phyloP scores from a whole-genome alignment of 768 basidiomycete species.

The Tylopilus rubrobrunneus region DNA sequence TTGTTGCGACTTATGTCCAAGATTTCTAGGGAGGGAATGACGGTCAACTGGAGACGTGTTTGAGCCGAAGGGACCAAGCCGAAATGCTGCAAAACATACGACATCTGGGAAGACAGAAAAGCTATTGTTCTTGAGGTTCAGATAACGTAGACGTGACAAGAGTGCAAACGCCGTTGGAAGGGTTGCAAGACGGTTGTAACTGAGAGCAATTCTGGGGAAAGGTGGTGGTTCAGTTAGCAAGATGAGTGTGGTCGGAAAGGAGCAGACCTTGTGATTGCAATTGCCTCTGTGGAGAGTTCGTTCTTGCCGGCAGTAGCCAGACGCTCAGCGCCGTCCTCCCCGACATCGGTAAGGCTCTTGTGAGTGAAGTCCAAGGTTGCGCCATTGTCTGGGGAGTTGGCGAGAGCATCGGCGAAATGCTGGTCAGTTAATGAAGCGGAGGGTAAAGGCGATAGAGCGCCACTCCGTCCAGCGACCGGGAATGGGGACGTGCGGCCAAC shows the following conservation, averaged over 20 bases:
- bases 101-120: constrained; percentile 83
- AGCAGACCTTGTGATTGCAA: constrained; percentile 58
- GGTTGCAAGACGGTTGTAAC: constrained; percentile 76
- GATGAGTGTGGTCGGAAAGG: constrained; percentile 3
- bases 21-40: constrained; percentile 86
- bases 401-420: constrained; percentile 64
- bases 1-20: constrained; percentile 93
- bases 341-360: constrained; percentile 72
- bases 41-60: constrained; percentile 56
- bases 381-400: constrained; percentile 69
- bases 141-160: constrained; percentile 72
- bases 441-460: constrained; percentile 27
- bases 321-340: constrained; percentile 68
- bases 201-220: constrained; percentile 69
- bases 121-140: constrained; percentile 83
- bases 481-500: constrained; percentile 29
- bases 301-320: constrained; percentile 60
- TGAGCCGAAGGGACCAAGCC: constrained; percentile 5
- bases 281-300: constrained; percentile 43
- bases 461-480: constrained; percentile 20
- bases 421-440: constrained; percentile 46
- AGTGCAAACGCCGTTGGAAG: constrained; percentile 73
- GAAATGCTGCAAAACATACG: constrained; percentile 45
- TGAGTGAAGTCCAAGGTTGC: constrained; percentile 83
- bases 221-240: constrained; percentile 5